Conservation (phyloP, 805 yeast genomes). For the Ogataea ramenticola region DNA sequence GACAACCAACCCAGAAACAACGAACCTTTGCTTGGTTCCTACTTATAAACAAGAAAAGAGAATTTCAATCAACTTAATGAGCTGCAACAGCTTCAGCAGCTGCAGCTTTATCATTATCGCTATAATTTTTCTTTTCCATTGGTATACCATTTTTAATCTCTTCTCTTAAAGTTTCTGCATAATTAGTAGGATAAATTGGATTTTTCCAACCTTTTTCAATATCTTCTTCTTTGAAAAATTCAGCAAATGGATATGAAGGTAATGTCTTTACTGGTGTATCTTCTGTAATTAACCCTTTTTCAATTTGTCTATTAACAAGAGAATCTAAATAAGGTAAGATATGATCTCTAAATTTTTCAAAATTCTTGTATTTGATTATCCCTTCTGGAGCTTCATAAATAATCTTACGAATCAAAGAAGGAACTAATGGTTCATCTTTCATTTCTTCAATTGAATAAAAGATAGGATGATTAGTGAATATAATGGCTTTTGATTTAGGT, state of each 20-base stretch:
- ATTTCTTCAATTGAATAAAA: constrained; percentile 73
- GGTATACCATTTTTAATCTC: constrained; percentile 17
- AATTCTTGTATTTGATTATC: constrained; percentile 58
- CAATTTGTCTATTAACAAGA: constrained; percentile 51
- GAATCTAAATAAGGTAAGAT: constrained; percentile 49
- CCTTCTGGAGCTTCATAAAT: constrained; percentile 60
- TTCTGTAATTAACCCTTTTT: constrained; percentile 43
- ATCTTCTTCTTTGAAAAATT: constrained; percentile 32
- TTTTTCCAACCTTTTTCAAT: constrained; percentile 37
- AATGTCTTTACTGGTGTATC: constrained; percentile 53
- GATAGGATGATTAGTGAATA: constrained; percentile 73
- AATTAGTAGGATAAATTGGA: constrained; percentile 19
- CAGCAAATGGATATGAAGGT: constrained; percentile 60
- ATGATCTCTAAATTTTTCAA: constrained; percentile 52
- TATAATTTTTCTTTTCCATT: constrained; percentile 16
- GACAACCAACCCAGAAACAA: no score
- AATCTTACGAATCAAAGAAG: constrained; percentile 55
- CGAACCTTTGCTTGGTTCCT: no score
- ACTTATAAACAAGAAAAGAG: no score
- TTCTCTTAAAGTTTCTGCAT: constrained; percentile 14
- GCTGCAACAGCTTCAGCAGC: constrained; percentile 4
- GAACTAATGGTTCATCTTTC: constrained; percentile 74
- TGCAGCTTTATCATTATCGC: constrained; percentile 4
- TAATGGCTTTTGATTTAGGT: constrained; percentile 58
- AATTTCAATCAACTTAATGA: no score